Conservation (phyloP, 225 moss, liverwort and hornwort species). For the Physcomitrellopsis africana region DNA sequence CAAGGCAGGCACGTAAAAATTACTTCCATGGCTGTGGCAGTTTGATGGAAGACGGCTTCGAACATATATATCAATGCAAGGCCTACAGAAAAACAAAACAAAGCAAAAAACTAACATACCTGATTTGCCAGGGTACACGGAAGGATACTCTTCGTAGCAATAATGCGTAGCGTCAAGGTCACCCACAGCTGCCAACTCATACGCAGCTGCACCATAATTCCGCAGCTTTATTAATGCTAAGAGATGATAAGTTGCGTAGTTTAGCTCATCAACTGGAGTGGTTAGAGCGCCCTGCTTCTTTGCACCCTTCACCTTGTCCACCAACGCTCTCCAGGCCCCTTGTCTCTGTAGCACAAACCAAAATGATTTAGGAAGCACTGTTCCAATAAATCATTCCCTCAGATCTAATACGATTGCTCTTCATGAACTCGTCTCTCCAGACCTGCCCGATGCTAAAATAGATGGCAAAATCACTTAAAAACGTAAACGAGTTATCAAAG, state of each 20-base stretch:
- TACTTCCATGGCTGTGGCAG: background rate
- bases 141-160: constrained; percentile 77
- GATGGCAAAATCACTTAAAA: constrained; percentile 1
- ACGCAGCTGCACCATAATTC: constrained; percentile 82
- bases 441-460: background rate
- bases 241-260: constrained; percentile 74
- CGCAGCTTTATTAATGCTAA: constrained; percentile 93
- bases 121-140: constrained; percentile 77
- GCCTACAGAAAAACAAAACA: too few species aligned
- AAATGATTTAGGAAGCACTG: background rate
- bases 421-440: background rate
- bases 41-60: background rate
- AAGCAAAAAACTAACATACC: constrained; percentile 38
- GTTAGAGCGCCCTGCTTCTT: constrained; percentile 62
- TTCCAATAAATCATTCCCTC: background rate
- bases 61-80: background rate
- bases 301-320: constrained; percentile 82
- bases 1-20: constrained; percentile 4
- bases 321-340: constrained; percentile 87
- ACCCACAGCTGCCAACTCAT: constrained; percentile 75
- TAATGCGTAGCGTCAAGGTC: constrained; percentile 73
- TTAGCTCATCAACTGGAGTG: constrained; percentile 77
- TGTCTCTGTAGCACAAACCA: constrained; percentile 68
- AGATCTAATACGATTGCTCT: constrained; percentile 14
- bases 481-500: background rate